Evolutionary conservation across 2,329 filamentous ascomycete genomes (phyloP).

Genomic region (Xylaria sp.): DNA sequence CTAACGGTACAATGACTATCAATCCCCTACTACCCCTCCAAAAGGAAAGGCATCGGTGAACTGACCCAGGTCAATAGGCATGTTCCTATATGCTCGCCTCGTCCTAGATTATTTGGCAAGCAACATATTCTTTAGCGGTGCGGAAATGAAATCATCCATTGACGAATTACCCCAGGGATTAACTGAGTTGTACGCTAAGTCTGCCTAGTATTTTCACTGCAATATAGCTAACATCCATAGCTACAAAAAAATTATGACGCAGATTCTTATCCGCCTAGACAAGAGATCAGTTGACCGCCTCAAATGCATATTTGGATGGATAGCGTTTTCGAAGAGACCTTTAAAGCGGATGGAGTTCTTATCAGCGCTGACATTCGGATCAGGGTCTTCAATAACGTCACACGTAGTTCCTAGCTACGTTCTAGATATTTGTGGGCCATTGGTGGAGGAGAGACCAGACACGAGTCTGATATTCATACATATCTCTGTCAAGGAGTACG

Average conservation of each 20-base stretch:
- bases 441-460: conserved; percentile 44
- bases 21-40: too few relatives aligned
- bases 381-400: conserved; percentile 16
- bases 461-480: conserved; percentile 46
- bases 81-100: conserved; percentile 28
- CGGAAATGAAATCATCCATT: conserved; percentile 18
- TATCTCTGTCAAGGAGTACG: conserved; percentile 47
- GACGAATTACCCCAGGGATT: conserved; percentile 15
- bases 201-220: too few relatives aligned
- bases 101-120: conserved; percentile 22
- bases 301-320: conserved; percentile 51
- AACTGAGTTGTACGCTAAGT: conserved; percentile 14
- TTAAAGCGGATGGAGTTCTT: conserved; percentile 50
- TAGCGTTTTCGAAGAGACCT: conserved; percentile 53
- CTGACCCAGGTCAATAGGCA: neutral
- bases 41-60: too few relatives aligned
- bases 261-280: conserved; percentile 45
- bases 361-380: conserved; percentile 50
- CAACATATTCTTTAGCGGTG: conserved; percentile 21
- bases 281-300: conserved; percentile 46
- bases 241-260: conserved; percentile 48
- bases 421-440: conserved; percentile 41
- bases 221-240: conserved; percentile 36
- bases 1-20: conserved; percentile 43
- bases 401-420: conserved; percentile 43